phyloP scores from a whole-genome alignment of 2,329 filamentous ascomycete species.

The Macrophomina tecta region DNA sequence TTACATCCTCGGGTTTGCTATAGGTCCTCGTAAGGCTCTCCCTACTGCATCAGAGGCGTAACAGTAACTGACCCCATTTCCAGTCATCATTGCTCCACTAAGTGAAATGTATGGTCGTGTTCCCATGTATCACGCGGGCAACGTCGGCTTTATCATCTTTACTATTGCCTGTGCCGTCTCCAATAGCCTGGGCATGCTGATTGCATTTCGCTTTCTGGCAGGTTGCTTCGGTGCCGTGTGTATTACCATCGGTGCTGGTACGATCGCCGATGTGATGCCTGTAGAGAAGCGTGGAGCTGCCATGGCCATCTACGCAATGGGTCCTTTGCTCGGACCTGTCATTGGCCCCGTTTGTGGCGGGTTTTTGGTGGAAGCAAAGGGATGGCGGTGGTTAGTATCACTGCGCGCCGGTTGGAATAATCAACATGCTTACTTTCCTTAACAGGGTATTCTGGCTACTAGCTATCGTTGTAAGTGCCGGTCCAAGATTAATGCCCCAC shows the following conservation, averaged over 20 bases:
- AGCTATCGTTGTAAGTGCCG: slow-evolving; percentile 32
- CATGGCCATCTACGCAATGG: slow-evolving; percentile 46
- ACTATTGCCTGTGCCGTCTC: slow-evolving; percentile 51
- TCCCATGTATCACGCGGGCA: slow-evolving; percentile 45
- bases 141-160: slow-evolving; percentile 59
- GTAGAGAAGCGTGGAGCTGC: slow-evolving; percentile 42
- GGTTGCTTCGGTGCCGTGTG: slow-evolving; percentile 43
- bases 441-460: slow-evolving; percentile 39
- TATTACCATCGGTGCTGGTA: slow-evolving; percentile 44
- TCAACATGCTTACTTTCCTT: background rate
- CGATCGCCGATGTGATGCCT: slow-evolving; percentile 46
- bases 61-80: slow-evolving; percentile 52
- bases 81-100: slow-evolving; percentile 44
- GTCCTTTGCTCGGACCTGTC: slow-evolving; percentile 45
- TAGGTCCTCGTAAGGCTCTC: slow-evolving; percentile 37
- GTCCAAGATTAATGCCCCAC: background rate
- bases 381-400: slow-evolving; percentile 40
- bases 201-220: slow-evolving; percentile 46
- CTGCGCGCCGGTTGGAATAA: background rate
- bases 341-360: slow-evolving; percentile 43
- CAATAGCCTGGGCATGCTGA: slow-evolving; percentile 44
- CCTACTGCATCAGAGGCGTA: background rate
- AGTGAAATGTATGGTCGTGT: slow-evolving; percentile 45
- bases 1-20: slow-evolving; percentile 47
- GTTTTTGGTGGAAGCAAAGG: slow-evolving; percentile 41